A percentile compares a stretch with the other conserved stretches of the same genome.
Conservation (phyloP, 352 stramenopile species). For the Bremia lactucae region DNA sequence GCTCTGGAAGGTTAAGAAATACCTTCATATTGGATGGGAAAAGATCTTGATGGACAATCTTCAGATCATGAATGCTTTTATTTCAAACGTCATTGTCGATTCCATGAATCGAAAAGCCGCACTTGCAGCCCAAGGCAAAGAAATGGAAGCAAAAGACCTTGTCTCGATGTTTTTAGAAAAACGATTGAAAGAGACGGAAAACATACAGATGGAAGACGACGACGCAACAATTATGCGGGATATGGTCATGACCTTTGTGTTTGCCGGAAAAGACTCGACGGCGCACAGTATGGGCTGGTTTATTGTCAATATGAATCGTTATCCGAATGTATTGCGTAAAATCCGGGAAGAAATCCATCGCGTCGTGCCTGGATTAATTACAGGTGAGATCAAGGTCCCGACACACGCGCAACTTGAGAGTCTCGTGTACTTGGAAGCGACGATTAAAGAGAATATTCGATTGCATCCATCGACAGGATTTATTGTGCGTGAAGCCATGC, state of each 20-base stretch:
- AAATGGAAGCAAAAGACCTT: conserved; percentile 39
- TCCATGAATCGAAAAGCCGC: conserved; percentile 32
- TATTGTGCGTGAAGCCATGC: conserved; percentile 31
- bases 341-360: conserved; percentile 39
- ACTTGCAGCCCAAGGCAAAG: conserved; percentile 31
- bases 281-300: conserved; percentile 55
- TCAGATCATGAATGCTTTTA: conserved; percentile 30
- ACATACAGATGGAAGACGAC: conserved; percentile 11
- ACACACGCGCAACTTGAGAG: conserved; percentile 31
- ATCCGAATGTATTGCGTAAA: conserved; percentile 37
- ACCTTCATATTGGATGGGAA: conserved; percentile 31
- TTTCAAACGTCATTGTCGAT: conserved; percentile 33
- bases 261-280: conserved; percentile 71
- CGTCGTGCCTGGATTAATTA: conserved; percentile 23
- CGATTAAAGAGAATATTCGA: conserved; percentile 50
- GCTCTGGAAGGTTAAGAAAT: conserved; percentile 25
- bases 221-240: conserved; percentile 42
- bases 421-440: conserved; percentile 50
- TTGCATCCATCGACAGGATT: conserved; percentile 46
- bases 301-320: conserved; percentile 49
- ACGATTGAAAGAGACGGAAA: conserved; percentile 13
- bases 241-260: conserved; percentile 65
- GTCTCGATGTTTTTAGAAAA: conserved; percentile 26
- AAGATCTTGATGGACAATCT: conserved; percentile 26
- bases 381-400: conserved; percentile 16